A percentile compares a stretch with the other conserved stretches of the same genome.
phyloP scores from a whole-genome alignment of 768 basidiomycete species.

The Mycena latifolia region DNA sequence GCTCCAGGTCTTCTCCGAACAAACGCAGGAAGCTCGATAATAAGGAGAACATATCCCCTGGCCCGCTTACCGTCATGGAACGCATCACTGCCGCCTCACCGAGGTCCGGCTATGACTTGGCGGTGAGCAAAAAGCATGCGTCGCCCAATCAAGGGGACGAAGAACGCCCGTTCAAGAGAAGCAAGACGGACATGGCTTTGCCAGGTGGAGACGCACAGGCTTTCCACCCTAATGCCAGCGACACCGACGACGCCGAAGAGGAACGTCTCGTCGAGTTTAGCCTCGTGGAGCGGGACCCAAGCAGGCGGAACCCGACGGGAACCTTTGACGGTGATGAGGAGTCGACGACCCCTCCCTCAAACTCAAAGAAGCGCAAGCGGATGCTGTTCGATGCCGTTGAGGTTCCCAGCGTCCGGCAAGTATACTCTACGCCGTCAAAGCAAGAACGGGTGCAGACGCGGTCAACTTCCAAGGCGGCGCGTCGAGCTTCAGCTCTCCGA shows the following conservation, averaged over 20 bases:
- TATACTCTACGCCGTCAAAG: conserved; percentile 21
- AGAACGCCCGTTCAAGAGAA: conserved; percentile 46
- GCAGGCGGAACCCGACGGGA: conserved; percentile 8
- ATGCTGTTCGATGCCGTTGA: conserved; percentile 66
- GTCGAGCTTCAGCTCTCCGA: conserved; percentile 13
- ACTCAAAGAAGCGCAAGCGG: conserved; percentile 60
- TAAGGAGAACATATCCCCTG: conserved; percentile 74
- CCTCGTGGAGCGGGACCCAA: conserved; percentile 29
- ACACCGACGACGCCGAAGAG: conserved; percentile 36
- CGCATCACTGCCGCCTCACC: conserved; percentile 57
- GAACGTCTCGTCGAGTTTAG: conserved; percentile 32
- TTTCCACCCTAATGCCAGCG: conserved; percentile 16
- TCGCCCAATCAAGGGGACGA: conserved; percentile 50
- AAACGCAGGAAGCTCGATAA: conserved; percentile 53
- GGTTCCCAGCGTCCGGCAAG: conserved; percentile 52
- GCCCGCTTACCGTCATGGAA: conserved; percentile 53
- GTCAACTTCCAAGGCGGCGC: conserved; percentile 27
- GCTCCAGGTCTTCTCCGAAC: conserved; percentile 47
- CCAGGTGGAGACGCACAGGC: conserved; percentile 28
- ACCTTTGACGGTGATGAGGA: conserved; percentile 39
- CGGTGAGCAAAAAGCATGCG: conserved; percentile 58
- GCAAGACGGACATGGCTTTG: conserved; percentile 35
- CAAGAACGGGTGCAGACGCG: conserved; percentile 18
- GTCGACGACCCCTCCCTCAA: conserved; percentile 34
- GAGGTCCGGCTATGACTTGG: conserved; percentile 26